Percentiles rank a stretch among this genome's conserved stretches.
These are phyloP conservation scores for Chlamydomonas sphaeroides DNA, from an alignment of 139 green algal species.

Conservation along the genomic window DNA sequence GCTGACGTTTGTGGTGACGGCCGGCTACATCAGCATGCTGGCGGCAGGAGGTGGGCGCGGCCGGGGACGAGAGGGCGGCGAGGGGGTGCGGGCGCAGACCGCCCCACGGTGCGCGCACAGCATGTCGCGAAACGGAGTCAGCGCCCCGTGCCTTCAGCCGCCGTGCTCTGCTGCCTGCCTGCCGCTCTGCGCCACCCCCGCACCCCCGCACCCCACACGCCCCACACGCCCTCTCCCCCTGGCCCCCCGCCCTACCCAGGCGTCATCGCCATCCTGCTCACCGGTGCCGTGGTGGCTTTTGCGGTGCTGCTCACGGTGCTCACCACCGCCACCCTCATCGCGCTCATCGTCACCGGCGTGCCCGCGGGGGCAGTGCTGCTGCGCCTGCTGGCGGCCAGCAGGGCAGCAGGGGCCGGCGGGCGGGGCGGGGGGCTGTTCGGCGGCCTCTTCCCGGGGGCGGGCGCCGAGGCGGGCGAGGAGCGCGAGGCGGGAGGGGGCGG, in stretches of 20 bases:
- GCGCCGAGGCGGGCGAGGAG: no score
- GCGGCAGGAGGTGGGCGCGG: slow-evolving; percentile 28
- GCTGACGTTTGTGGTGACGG: slow-evolving; percentile 40
- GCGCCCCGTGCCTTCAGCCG: no score
- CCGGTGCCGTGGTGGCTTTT: slow-evolving; percentile 30
- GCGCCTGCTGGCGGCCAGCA: neutral
- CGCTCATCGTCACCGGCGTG: slow-evolving; percentile 46
- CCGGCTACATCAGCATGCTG: slow-evolving; percentile 38
- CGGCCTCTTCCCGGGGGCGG: no score
- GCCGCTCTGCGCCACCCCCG: neutral
- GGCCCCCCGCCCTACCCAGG: neutral
- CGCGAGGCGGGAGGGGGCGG: no score
- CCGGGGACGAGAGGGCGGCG: neutral
- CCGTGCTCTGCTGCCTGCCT: neutral
- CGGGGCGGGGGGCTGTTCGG: no score
- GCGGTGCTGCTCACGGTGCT: slow-evolving; percentile 43
- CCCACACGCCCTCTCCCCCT: neutral
- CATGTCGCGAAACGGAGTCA: no score
- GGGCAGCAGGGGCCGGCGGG: no score
- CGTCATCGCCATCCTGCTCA: slow-evolving; percentile 46
- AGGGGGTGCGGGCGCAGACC: no score
- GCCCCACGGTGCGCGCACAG: no score
- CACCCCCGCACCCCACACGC: neutral
- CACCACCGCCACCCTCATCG: slow-evolving; percentile 33
- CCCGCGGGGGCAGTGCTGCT: slow-evolving; percentile 36